Conservation (phyloP, 1,284 basidiomycete species). For the Austroboletus novae-zelandiae region DNA sequence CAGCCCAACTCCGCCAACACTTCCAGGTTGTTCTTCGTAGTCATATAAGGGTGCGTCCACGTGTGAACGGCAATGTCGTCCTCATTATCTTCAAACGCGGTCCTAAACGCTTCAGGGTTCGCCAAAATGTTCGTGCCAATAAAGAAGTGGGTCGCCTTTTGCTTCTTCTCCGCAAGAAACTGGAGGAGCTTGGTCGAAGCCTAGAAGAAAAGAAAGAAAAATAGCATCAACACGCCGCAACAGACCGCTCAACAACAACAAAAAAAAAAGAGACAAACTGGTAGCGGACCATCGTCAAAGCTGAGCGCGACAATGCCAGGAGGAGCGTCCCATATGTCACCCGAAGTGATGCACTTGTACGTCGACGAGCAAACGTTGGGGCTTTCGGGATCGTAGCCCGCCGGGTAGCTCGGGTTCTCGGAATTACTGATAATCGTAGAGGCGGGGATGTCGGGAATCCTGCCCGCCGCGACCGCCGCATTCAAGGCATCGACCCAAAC, state of each 20-base stretch:
- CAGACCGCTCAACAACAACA: slow-evolving; percentile 34
- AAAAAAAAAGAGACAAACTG: slow-evolving; percentile 42
- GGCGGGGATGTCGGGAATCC: slow-evolving; percentile 67
- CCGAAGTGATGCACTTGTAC: slow-evolving; percentile 57
- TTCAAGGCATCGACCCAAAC: slow-evolving; percentile 69
- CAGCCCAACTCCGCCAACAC: slow-evolving; percentile 80
- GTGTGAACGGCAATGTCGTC: slow-evolving; percentile 79
- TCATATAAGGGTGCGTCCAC: slow-evolving; percentile 81
- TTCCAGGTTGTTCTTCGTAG: slow-evolving; percentile 66
- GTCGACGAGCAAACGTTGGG: slow-evolving; percentile 63
- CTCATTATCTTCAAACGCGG: slow-evolving; percentile 47
- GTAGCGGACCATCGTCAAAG: slow-evolving; percentile 80
- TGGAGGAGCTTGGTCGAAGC: slow-evolving; percentile 40
- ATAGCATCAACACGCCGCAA: slow-evolving; percentile 17
- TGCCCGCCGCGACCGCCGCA: slow-evolving; percentile 61
- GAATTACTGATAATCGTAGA: slow-evolving; percentile 38
- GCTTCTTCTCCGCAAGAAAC: slow-evolving; percentile 61
- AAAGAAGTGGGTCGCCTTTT: slow-evolving; percentile 77
- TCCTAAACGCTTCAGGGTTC: slow-evolving; percentile 53
- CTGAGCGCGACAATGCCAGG: slow-evolving; percentile 53
- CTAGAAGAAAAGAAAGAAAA: slow-evolving; percentile 5
- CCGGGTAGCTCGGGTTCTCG: slow-evolving; percentile 55
- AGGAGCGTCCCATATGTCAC: slow-evolving; percentile 73
- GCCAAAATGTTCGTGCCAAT: slow-evolving; percentile 72
- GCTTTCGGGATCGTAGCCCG: slow-evolving; percentile 50